Percentiles rank a stretch among this genome's conserved stretches.
Evolutionary conservation across 805 yeast genomes (phyloP).

Genomic region (Tetrapisispora phaffii): DNA sequence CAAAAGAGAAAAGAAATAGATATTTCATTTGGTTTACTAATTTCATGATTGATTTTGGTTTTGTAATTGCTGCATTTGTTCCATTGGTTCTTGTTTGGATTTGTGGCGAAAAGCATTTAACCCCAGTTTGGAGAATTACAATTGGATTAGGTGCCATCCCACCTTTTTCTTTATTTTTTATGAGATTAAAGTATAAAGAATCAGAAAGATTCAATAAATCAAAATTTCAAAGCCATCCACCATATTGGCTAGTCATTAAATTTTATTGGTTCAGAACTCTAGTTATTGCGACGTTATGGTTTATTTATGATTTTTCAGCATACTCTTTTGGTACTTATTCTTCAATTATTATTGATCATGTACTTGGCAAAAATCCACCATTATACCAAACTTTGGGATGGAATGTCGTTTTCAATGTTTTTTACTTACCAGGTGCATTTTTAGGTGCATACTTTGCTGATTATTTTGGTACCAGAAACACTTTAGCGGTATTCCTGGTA

Average conservation of each 20-base stretch:
- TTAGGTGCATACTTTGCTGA: slow-evolving; percentile 82
- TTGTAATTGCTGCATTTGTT: slow-evolving; percentile 73
- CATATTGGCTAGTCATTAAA: slow-evolving; percentile 59
- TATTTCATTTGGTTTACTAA: slow-evolving; percentile 86
- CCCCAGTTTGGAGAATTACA: slow-evolving; percentile 85
- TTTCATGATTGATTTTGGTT: slow-evolving; percentile 78
- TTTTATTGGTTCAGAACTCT: slow-evolving; percentile 75
- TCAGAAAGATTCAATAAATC: slow-evolving; percentile 61
- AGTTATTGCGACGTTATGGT: slow-evolving; percentile 75
- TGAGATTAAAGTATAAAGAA: slow-evolving; percentile 70
- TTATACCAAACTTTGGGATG: slow-evolving; percentile 77
- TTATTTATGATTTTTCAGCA: slow-evolving; percentile 77
- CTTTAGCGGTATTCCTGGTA: slow-evolving; percentile 57
- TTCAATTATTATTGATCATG: slow-evolving; percentile 49
- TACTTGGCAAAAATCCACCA: slow-evolving; percentile 50
- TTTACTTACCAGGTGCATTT: slow-evolving; percentile 85
- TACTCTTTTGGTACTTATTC: slow-evolving; percentile 86
- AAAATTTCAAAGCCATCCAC: slow-evolving; percentile 55
- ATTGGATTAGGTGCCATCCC: slow-evolving; percentile 86
- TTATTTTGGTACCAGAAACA: slow-evolving; percentile 81
- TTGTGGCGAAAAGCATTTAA: slow-evolving; percentile 57
- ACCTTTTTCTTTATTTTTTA: slow-evolving; percentile 64
- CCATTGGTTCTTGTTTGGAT: slow-evolving; percentile 83
- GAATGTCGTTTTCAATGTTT: slow-evolving; percentile 80
- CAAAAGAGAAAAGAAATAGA: slow-evolving; percentile 78